Evolutionary conservation across 2,329 filamentous ascomycete species (phyloP).

Genomic region (Allantophomopsis lycopodina): DNA sequence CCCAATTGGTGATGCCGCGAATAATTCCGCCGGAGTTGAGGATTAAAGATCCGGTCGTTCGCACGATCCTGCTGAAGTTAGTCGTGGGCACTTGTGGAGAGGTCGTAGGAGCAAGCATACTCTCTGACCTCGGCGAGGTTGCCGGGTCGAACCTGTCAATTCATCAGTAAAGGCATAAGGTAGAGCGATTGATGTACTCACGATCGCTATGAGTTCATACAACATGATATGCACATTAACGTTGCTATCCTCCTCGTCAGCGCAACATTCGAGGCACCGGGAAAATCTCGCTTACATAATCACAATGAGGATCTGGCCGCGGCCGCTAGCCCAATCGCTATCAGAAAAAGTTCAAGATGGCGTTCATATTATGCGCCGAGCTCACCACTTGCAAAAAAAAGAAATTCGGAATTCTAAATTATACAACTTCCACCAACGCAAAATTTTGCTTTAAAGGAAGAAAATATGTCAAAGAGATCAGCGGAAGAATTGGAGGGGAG

Average conservation of each 20-base stretch:
- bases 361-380: no score
- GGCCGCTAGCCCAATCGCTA: no score
- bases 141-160: slow-evolving; percentile 71
- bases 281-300: background rate
- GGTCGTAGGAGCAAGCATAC: slow-evolving; percentile 34
- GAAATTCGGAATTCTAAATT: background rate
- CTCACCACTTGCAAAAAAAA: background rate
- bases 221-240: slow-evolving; percentile 50
- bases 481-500: slow-evolving; percentile 33
- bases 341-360: no score
- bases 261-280: background rate
- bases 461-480: slow-evolving; percentile 43
- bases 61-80: slow-evolving; percentile 56
- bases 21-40: slow-evolving; percentile 78
- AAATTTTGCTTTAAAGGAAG: background rate
- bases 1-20: slow-evolving; percentile 91
- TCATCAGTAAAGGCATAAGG: slow-evolving; percentile 7
- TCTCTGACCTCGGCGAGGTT: slow-evolving; percentile 88
- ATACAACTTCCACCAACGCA: no score
- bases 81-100: background rate
- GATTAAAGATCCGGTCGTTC: slow-evolving; percentile 69
- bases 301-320: background rate
- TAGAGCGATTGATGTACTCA: slow-evolving; percentile 30
- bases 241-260: background rate
- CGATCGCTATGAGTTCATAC: slow-evolving; percentile 95